phyloP scores from a whole-genome alignment of 2,329 filamentous ascomycete genomes.

The Pseudocercospora musae region DNA sequence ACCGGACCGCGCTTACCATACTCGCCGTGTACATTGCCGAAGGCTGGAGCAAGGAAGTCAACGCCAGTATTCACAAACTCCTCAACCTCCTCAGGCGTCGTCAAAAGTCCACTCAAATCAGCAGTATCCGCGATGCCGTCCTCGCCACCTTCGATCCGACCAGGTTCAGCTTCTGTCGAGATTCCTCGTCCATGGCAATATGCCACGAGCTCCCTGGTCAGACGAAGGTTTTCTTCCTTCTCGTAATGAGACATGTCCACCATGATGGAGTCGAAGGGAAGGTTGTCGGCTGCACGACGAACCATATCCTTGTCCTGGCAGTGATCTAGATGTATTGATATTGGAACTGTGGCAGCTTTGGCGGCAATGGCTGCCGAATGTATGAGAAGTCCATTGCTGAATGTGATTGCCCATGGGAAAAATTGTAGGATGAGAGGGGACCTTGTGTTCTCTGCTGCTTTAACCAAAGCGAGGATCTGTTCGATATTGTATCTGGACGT shows the following conservation, averaged over 20 bases:
- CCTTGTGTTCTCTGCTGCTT: slow-evolving; percentile 30
- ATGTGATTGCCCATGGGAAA: slow-evolving; percentile 32
- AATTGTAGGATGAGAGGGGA: slow-evolving; percentile 31
- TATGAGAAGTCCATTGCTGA: slow-evolving; percentile 27
- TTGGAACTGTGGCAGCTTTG: slow-evolving; percentile 25
- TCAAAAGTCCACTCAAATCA: slow-evolving; percentile 31
- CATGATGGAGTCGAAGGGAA: slow-evolving; percentile 35
- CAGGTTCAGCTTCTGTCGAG: slow-evolving; percentile 34
- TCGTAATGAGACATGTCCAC: slow-evolving; percentile 37
- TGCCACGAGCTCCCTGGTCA: slow-evolving; percentile 29
- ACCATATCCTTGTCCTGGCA: slow-evolving; percentile 25
- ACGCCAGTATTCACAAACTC: slow-evolving; percentile 33
- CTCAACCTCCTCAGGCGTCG: slow-evolving; percentile 29
- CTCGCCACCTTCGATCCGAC: slow-evolving; percentile 35
- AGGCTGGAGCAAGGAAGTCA: slow-evolving; percentile 34
- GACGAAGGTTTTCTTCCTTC: slow-evolving; percentile 32
- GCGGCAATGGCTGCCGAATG: slow-evolving; percentile 27
- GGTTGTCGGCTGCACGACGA: slow-evolving; percentile 23
- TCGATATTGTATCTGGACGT: slow-evolving; percentile 25
- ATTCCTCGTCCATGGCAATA: slow-evolving; percentile 33
- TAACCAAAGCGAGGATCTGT: slow-evolving; percentile 27
- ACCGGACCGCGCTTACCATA: slow-evolving; percentile 34
- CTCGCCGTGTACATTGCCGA: slow-evolving; percentile 35
- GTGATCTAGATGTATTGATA: slow-evolving; percentile 34
- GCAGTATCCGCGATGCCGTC: slow-evolving; percentile 33